Evolutionary conservation across 208 protist genomes (phyloP).

Genomic region (Crithidia acanthocephali): DNA sequence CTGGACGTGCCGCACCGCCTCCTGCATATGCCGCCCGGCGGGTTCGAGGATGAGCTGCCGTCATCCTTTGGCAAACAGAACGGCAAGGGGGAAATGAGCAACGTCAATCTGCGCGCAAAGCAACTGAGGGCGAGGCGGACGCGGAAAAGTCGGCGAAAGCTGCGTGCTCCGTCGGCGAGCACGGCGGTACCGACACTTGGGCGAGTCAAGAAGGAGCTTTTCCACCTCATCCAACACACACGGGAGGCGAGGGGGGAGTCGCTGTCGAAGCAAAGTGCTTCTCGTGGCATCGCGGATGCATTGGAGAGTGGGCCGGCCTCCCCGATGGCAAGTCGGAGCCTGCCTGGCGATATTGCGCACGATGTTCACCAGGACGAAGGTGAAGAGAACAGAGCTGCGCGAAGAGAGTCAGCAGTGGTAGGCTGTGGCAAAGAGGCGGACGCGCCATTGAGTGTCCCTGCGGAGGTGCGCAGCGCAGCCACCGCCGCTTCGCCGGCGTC

Average conservation of each 20-base stretch:
- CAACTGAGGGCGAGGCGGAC: conserved; percentile 18
- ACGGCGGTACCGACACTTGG: conserved; percentile 2
- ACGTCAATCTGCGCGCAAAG: conserved; percentile 46
- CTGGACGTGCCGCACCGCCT: neutral
- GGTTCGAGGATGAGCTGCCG: conserved; percentile 60
- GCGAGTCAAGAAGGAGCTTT: conserved; percentile 29
- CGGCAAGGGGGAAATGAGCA: conserved; percentile 58
- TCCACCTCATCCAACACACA: conserved; percentile 25
- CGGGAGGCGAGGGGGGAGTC: conserved; percentile 19
- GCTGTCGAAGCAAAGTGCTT: conserved; percentile 3
- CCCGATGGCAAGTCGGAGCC: conserved; percentile 6
- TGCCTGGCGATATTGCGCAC: conserved; percentile 21
- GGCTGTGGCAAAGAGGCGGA: neutral
- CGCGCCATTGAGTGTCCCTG: neutral
- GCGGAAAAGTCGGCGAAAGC: conserved; percentile 9
- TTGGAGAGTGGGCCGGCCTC: neutral
- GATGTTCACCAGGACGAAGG: conserved; percentile 1
- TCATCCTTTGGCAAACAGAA: conserved; percentile 48
- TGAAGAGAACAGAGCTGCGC: neutral
- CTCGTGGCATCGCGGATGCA: neutral
- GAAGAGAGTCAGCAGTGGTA: neutral
- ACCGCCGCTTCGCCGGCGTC: conserved; percentile 22
- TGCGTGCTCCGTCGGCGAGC: conserved; percentile 12
- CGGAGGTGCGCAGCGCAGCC: conserved; percentile 11
- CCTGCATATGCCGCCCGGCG: conserved; percentile 57